Evolutionary conservation across 2,329 filamentous ascomycete genomes (phyloP), one percentile per base, ranked within the genome.

Genomic region (Fusarium nematophilum): DNA sequence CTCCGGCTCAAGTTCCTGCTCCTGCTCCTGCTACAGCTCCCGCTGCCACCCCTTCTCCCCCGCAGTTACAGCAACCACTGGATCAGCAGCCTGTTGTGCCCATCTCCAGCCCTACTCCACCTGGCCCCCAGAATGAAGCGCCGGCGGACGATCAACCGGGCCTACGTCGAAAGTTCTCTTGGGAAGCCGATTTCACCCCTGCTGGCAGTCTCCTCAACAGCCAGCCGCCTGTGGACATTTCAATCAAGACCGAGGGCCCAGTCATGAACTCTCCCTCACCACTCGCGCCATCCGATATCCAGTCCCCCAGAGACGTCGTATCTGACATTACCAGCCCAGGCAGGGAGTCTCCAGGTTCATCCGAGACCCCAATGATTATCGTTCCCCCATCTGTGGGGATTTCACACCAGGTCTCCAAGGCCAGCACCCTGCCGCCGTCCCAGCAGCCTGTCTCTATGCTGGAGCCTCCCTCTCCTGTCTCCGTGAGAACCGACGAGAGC

Each of bases 401-500:
- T 34, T 56, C 65, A n/a, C 65, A 70, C 36, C 69, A 69, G 43
- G 61, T 64, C 23, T 72, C 62, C 23, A 68, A 62, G 30, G 53
- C 59, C 15, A 63, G 64, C 27, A 59, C 55, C 17, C 49, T 57
- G 17, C 61, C 68, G 5, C 62, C 55, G 15, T 53, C 61, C 23
- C 61, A 68, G 26, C 64, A 57, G 9, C 57, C 59, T n/a, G 31
- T 59, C 26, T 36, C 64, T 10, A 51, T 53, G n/a, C 68, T 74
- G 10, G 80, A 82, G 37, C 72, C 76, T 3, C 76, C 77, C 0
- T 82, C 81, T 13, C 80, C 81, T 3, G 57, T 78, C 3, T 83
- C 80, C 13, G 70, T 72, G 9, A 44, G 67, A 21, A 73, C 74
- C 6, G 75, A 75, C 3, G 65, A 72, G 18, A 69, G 58, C 23